phyloP scores from a whole-genome alignment of 2,329 filamentous ascomycete species.

The Curvularia verruculosa region DNA sequence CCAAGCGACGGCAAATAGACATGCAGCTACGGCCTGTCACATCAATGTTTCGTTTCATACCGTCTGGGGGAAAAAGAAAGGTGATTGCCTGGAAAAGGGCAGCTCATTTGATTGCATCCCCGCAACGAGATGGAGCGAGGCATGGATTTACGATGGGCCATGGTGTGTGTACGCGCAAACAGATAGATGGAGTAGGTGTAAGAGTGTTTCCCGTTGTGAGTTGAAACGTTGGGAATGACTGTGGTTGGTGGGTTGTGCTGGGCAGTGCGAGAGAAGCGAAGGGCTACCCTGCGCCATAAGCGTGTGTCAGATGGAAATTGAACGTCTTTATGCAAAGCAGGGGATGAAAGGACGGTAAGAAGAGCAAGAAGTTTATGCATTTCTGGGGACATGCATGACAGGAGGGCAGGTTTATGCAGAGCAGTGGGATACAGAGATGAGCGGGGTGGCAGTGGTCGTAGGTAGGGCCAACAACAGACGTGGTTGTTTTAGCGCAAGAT shows the following conservation, averaged over 20 bases:
- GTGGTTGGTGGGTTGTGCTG: neutral
- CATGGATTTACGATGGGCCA: neutral
- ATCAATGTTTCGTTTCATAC: neutral
- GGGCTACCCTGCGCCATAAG: neutral
- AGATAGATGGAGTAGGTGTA: neutral
- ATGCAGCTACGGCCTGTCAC: neutral
- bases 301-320: conserved; percentile 2
- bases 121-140: neutral
- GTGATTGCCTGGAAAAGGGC: neutral
- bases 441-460: neutral
- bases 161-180: neutral
- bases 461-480: neutral
- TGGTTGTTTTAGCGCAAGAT: neutral
- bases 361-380: neutral
- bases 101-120: neutral
- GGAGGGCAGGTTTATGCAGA: neutral
- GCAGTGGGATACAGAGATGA: neutral
- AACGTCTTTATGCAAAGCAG: neutral
- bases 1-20: neutral
- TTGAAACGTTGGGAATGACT: neutral
- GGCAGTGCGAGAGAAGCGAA: neutral
- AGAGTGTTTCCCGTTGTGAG: neutral
- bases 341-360: neutral
- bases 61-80: neutral
- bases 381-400: neutral